Base-by-base conservation (phyloP, 2,329 filamentous ascomycete species). In the Calonectria multiphialidica region DNA sequence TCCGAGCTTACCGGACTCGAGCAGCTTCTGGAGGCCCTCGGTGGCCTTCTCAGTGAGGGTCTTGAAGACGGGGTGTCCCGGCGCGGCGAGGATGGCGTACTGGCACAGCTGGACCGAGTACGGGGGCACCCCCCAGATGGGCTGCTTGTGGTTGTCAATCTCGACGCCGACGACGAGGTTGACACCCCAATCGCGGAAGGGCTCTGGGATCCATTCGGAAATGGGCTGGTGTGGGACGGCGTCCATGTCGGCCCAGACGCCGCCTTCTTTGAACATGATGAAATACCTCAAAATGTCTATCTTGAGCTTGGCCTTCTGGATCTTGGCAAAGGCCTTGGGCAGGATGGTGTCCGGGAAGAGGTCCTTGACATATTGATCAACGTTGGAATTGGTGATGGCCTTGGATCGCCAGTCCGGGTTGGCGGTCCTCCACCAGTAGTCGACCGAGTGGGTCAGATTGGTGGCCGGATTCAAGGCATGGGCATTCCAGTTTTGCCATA, bases 31-130 rank as follows among this genome's bases (percentile, higher is more conserved):
- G 5, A 83, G 75, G 37, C 76, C 77, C 1, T 65, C 86, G 0
- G 90, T 92, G 74, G 94, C 92, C 71, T 88, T 90, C 7, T 91
- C 88, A 9, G 94, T 91, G 62, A 94, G 87, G 57, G 92, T 90
- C 64, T 90, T 86, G 13, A 94, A 86, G 21, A 93, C 88, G 1
- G 93, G 92, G 76, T 94, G 93, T 2, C 92, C 91, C 0, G 92
- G 91, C 80, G 94, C 94, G n/a, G 91, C 84, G 76, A 94, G 90
- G 53, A 94, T 93, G 1, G 92, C 93, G 90, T 93, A 94, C 78
- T 94, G 93, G 78, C 92, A 94, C 80, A 94, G 92, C 78, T 94
- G 93, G 65, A 94, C 90, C 15, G 92, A 93, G 81, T 94, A 94
- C 5, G 86, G 85, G 21, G 92, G 88, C 76, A 93, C 90, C 0